A percentile compares a stretch with the other conserved stretches of the same genome.
Evolutionary conservation across 2,329 filamentous ascomycete genomes (phyloP).

Genomic region (Fonsecaea multimorphosa): DNA sequence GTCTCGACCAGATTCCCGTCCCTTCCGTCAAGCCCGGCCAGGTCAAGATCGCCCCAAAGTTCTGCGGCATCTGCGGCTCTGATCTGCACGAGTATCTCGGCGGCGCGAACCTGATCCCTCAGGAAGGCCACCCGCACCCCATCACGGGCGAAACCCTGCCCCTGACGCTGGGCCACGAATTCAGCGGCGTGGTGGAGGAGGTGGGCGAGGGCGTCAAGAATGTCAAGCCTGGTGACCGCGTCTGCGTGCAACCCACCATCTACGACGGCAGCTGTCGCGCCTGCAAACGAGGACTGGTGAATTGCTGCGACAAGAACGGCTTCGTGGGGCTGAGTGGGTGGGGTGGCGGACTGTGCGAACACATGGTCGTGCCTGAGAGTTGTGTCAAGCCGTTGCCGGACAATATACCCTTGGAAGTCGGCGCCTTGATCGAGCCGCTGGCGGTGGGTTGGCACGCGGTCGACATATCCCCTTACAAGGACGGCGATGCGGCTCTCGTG

Average conservation of each 20-base stretch:
- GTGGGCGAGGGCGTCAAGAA: slow-evolving; percentile 57
- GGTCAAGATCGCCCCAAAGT: slow-evolving; percentile 47
- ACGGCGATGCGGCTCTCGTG: slow-evolving; percentile 55
- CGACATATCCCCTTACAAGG: slow-evolving; percentile 55
- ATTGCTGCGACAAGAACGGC: slow-evolving; percentile 62
- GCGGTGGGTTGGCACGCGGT: slow-evolving; percentile 64
- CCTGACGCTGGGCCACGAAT: slow-evolving; percentile 62
- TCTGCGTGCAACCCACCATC: slow-evolving; percentile 61
- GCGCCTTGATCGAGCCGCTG: slow-evolving; percentile 61
- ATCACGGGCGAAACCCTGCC: slow-evolving; percentile 60
- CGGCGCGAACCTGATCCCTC: slow-evolving; percentile 57
- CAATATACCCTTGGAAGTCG: slow-evolving; percentile 59
- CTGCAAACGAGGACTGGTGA: slow-evolving; percentile 59
- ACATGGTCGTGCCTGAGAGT: slow-evolving; percentile 57
- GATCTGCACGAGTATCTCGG: slow-evolving; percentile 57
- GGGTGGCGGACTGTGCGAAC: slow-evolving; percentile 60
- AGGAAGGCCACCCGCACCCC: slow-evolving; percentile 55
- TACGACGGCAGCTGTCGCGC: slow-evolving; percentile 60
- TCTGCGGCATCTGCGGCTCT: slow-evolving; percentile 43
- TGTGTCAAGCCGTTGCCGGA: slow-evolving; percentile 57
- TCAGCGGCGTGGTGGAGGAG: slow-evolving; percentile 59
- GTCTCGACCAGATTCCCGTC: slow-evolving; percentile 51
- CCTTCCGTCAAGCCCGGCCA: slow-evolving; percentile 49
- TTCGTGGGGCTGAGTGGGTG: slow-evolving; percentile 60
- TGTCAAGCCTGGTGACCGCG: slow-evolving; percentile 57